Conservation (phyloP, 495 filamentous ascomycete genomes). For the Daldinia bambusicola region DNA sequence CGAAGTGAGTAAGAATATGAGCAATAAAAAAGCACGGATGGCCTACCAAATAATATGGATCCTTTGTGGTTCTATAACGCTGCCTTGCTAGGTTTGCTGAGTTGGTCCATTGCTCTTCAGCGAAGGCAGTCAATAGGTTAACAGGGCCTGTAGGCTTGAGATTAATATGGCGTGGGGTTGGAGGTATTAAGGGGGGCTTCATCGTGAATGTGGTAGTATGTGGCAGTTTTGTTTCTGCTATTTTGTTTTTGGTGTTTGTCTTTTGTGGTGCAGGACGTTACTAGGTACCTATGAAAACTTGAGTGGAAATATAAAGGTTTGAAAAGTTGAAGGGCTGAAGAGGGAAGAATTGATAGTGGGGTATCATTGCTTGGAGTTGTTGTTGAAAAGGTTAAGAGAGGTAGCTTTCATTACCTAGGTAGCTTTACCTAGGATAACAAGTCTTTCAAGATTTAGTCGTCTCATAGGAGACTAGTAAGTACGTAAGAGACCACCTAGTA, state of each 20-base stretch:
- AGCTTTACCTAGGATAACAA: too few species aligned
- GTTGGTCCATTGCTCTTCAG: slow-evolving; percentile 55
- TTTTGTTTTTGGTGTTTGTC: neutral
- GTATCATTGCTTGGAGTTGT: slow-evolving; percentile 28
- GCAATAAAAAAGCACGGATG: neutral
- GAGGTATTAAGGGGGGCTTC: slow-evolving; percentile 17
- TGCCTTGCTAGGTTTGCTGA: slow-evolving; percentile 56
- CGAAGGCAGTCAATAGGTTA: slow-evolving; percentile 54
- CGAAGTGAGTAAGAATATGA: neutral
- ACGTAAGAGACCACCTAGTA: too few species aligned
- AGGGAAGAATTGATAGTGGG: slow-evolving; percentile 16
- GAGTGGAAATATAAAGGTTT: neutral
- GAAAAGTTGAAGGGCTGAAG: neutral
- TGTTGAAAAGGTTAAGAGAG: too few species aligned
- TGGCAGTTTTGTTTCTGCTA: neutral
- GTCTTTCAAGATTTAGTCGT: too few species aligned
- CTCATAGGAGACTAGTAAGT: too few species aligned
- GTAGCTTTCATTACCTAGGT: too few species aligned
- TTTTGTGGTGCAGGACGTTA: too few species aligned
- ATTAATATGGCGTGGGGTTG: slow-evolving; percentile 10
- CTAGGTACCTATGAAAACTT: too few species aligned
- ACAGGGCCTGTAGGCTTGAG: slow-evolving; percentile 52
- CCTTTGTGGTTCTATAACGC: slow-evolving; percentile 54
- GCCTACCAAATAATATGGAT: slow-evolving; percentile 58
- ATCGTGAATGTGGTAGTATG: slow-evolving; percentile 11